These are phyloP conservation scores for Carnegiea gigantea DNA, from an alignment of 179 eudicot species.

Conservation along the genomic window DNA sequence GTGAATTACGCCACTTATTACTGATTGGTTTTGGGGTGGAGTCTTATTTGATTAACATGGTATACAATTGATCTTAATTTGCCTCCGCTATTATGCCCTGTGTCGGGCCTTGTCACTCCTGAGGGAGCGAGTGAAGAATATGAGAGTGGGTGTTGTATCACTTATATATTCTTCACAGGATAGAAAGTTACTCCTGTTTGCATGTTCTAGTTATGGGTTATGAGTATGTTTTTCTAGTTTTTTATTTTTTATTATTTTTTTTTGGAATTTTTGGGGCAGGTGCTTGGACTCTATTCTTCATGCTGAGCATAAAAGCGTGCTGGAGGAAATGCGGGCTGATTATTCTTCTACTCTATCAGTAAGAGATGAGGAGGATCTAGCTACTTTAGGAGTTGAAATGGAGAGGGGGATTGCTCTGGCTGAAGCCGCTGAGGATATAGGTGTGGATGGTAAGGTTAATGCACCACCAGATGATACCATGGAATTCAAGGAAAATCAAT, in stretches of 20 bases:
- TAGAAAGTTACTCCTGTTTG: too few relatives aligned
- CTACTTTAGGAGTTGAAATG: slow-evolving; percentile 12
- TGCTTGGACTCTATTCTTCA: slow-evolving; percentile 82
- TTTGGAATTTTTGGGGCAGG: slow-evolving; percentile 31
- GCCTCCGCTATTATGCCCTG: too few relatives aligned
- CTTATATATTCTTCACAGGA: too few relatives aligned
- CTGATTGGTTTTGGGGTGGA: too few relatives aligned
- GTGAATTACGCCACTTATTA: too few relatives aligned
- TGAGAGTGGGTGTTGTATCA: too few relatives aligned
- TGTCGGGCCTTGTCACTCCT: too few relatives aligned
- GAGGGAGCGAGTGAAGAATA: too few relatives aligned
- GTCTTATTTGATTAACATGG: too few relatives aligned
- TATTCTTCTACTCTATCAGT: slow-evolving; percentile 45
- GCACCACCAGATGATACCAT: slow-evolving; percentile 24
- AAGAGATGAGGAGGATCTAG: slow-evolving; percentile 25
- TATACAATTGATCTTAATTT: too few relatives aligned
- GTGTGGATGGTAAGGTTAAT: slow-evolving; percentile 13
- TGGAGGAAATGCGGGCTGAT: slow-evolving; percentile 89
- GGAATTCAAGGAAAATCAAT: slow-evolving; percentile 29
- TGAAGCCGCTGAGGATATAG: slow-evolving; percentile 28
- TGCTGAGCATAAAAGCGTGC: slow-evolving; percentile 78
- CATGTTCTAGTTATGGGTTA: not conserved
- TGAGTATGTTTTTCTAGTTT: not conserved
- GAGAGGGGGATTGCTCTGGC: slow-evolving; percentile 16
- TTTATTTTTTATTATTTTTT: not conserved